A percentile compares a stretch with the other conserved stretches of the same genome.
phyloP scores from a whole-genome alignment of 176 grass and related monocot genomes.

The Oryza coarctata region DNA sequence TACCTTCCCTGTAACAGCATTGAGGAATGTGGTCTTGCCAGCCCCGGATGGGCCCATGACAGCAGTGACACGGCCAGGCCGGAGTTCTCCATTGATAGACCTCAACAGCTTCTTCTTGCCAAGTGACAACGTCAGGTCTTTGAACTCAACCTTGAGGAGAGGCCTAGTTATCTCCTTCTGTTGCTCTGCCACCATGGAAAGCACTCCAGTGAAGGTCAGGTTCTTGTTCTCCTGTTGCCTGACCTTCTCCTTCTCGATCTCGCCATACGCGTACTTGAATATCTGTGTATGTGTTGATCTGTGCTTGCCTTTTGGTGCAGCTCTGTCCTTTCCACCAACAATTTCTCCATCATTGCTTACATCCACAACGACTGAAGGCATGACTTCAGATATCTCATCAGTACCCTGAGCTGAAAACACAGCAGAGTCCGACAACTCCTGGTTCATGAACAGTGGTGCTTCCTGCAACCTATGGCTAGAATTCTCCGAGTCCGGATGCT shows the following conservation, averaged over 20 bases:
- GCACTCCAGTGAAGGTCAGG: conserved; percentile 64
- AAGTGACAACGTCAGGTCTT: conserved; percentile 70
- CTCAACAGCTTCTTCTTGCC: conserved; percentile 77
- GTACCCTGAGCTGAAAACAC: conserved; percentile 29
- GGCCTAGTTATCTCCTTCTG: conserved; percentile 55
- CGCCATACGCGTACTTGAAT: conserved; percentile 81
- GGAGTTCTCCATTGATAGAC: conserved; percentile 74
- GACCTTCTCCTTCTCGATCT: conserved; percentile 84
- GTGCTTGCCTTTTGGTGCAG: conserved; percentile 53
- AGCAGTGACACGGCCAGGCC: conserved; percentile 72
- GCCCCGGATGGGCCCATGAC: conserved; percentile 98
- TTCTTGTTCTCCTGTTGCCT: conserved; percentile 66
- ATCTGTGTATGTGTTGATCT: conserved; percentile 67
- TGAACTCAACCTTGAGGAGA: conserved; percentile 85
- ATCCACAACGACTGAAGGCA: conserved; percentile 47
- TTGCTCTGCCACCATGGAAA: conserved; percentile 52
- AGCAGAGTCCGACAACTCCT: conserved; percentile 45
- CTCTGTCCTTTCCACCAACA: conserved; percentile 44
- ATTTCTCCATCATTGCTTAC: conserved; percentile 43
- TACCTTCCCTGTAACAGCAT: conserved; percentile 85
- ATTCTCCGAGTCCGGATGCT: background rate
- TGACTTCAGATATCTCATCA: conserved; percentile 48
- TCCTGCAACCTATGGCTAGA: conserved; percentile 33
- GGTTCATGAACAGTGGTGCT: conserved; percentile 13
- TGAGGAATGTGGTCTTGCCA: conserved; percentile 93